Evolutionary conservation across 352 stramenopile species (phyloP), one percentile per base, ranked within the genome.

Genomic region (Blastocystis sp.): DNA sequence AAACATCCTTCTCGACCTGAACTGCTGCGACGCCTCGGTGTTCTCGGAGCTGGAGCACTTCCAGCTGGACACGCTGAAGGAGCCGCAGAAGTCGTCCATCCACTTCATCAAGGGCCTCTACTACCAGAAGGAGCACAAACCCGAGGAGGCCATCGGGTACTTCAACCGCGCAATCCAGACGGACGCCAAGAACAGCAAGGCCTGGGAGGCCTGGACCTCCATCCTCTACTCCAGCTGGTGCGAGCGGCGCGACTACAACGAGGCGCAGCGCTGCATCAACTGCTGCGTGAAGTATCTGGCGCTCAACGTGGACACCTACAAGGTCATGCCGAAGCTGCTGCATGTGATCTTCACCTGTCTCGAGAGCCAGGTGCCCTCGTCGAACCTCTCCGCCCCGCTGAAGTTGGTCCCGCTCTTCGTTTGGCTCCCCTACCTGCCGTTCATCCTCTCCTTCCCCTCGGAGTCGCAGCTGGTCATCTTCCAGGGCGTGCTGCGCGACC

Each of bases 91-190:
- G 67, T 29, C 16, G 11, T 34, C 44, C 16, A 32, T 78, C 11
- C 32, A 61, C 67, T 61, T 59, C 24, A n/a, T 61, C 36, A 78
- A 78, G 67, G 67, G 67, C 14, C 14, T 78, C 1, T 78, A 63
- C 49, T 78, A 24, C 67, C n/a, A 38, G 38, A 78, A 78, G 67
- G 44, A 63, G 24, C 21, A 53, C n/a, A 54, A 56, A 8, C 32
- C 36, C 24, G 44, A 38, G n/a, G 67, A 78, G 21, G 67, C 67
- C 14, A 78, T 78, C 6, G 21, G 14, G 18, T 78, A n/a, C 42
- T 78, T 78, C 40, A 78, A 36, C 11, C 42, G 48, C 6, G 67
- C 67, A 0, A n/a, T 44, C 11, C 42, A 78, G 38, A 27, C 21
- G 21, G 67, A 78, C 36, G 11, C 7, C 21, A 78, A 78, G 67